Evolutionary conservation across 768 basidiomycete species (phyloP), one percentile per base, ranked within the genome.

Genomic region (Agrocybe praecox): DNA sequence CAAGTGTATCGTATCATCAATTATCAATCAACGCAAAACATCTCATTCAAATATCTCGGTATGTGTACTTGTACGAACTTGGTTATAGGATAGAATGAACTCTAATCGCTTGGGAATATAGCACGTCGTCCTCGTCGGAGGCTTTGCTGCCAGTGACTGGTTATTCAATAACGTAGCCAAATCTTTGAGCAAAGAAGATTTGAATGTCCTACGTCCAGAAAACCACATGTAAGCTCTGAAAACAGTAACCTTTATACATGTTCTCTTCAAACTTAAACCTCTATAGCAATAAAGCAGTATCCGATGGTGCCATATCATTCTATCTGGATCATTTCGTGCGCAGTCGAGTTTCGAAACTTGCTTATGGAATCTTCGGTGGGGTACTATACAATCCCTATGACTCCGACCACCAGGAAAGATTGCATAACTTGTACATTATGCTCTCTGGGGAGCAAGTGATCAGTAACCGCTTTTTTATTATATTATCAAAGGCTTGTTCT

Each of bases 101-200:
- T 34, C 15, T 34, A 36, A 43, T 29, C 17, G 43, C 51, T 44
- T n/a, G n/a, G 33, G 19, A 4, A 43, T 46, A 14, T 47, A 55
- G 53, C 53, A 55, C 26, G 61, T 80, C 22, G 72, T 78, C 48
- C 68, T 80, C 15, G 73, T 80, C n/a, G 79, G 79, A 10, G 77
- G 78, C 9, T 79, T 80, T 44, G 74, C 76, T 8, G 74, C 74
- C 4, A 80, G 69, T 43, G 74, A 77, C 47, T 80, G 75, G 73
- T 69, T 80, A 9, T 80, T 74, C 33, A 56, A 62, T 14, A 69
- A 43, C 23, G 54, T 80, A 17, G 63, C 70, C 40, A 50, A 57
- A 1, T 36, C 49, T 18, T 52, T 74, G 12, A 48, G 55, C 17
- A 51, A 54, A 7, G 56, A 55, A 23, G 69, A 32, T 1, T 18